Conservation (phyloP, 768 basidiomycete genomes). For the Boletus vermiculosoides region DNA sequence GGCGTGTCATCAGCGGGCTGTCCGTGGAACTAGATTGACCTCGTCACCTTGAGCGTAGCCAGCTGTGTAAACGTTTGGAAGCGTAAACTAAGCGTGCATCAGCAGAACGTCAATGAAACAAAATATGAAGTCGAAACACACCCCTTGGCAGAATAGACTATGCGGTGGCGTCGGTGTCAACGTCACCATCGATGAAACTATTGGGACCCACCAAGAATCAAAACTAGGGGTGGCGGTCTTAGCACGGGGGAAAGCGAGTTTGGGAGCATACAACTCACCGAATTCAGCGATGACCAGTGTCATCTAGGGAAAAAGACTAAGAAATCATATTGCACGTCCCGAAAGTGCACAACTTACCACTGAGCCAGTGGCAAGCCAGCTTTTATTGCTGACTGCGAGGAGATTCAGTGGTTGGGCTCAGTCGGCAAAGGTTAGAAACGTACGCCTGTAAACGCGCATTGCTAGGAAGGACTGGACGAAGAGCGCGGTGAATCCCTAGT, state of each 20-base stretch:
- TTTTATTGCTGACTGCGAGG: constrained; percentile 50
- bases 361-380: constrained; percentile 38
- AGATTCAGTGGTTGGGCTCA: not conserved
- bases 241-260: not conserved
- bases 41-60: constrained; percentile 41
- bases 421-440: constrained; percentile 12
- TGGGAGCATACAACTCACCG: constrained; percentile 14
- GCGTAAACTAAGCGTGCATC: constrained; percentile 35
- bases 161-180: constrained; percentile 2
- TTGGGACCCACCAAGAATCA: constrained; percentile 35
- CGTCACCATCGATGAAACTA: not conserved
- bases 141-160: constrained; percentile 39
- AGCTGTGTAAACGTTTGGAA: constrained; percentile 48
- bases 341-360: constrained; percentile 28
- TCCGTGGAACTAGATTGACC: not conserved
- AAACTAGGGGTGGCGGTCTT: constrained; percentile 22
- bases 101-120: not conserved
- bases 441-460: constrained; percentile 51
- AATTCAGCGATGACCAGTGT: constrained; percentile 45
- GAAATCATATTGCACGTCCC: not conserved
- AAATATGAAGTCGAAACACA: constrained; percentile 25
- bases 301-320: constrained; percentile 13
- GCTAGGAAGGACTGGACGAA: constrained; percentile 59
- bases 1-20: not conserved
- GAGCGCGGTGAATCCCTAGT: constrained; percentile 47